Evolutionary conservation across 2,329 filamentous ascomycete genomes (phyloP).

Genomic region (Ascocoryne sarcoides): DNA sequence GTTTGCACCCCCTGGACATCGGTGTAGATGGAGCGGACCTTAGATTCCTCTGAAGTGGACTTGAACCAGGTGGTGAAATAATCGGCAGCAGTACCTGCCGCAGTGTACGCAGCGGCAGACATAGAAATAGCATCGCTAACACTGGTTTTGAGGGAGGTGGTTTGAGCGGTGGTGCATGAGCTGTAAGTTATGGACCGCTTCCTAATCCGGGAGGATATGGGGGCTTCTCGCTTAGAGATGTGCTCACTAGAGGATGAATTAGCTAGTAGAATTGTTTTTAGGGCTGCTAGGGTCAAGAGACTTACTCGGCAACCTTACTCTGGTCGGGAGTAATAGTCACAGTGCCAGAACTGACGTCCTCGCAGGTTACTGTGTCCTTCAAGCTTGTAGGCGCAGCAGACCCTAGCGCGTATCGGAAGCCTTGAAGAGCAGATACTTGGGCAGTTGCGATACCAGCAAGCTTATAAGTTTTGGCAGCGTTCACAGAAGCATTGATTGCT

Average conservation of each 20-base stretch:
- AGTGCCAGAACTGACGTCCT: slow-evolving; percentile 10
- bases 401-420: slow-evolving; percentile 18
- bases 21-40: slow-evolving; percentile 18
- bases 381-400: slow-evolving; percentile 9
- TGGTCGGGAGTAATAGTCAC: slow-evolving; percentile 19
- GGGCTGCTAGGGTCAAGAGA: background rate
- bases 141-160: slow-evolving; percentile 12
- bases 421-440: slow-evolving; percentile 18
- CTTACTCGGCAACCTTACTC: slow-evolving; percentile 14
- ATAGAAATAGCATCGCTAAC: slow-evolving; percentile 17
- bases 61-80: slow-evolving; percentile 22
- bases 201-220: slow-evolving; percentile 13
- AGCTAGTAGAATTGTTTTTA: background rate
- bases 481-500: slow-evolving; percentile 15
- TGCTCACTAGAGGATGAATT: slow-evolving; percentile 7
- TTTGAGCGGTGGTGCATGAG: slow-evolving; percentile 13
- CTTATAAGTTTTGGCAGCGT: slow-evolving; percentile 18
- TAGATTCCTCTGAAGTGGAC: slow-evolving; percentile 11
- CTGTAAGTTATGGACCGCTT: slow-evolving; percentile 18
- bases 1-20: slow-evolving; percentile 17
- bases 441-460: slow-evolving; percentile 14
- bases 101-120: slow-evolving; percentile 16
- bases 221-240: slow-evolving; percentile 9
- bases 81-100: slow-evolving; percentile 12
- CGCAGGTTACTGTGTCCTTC: slow-evolving; percentile 9